Conservation (phyloP, 1,284 basidiomycete species). For the Malassezia nana region DNA sequence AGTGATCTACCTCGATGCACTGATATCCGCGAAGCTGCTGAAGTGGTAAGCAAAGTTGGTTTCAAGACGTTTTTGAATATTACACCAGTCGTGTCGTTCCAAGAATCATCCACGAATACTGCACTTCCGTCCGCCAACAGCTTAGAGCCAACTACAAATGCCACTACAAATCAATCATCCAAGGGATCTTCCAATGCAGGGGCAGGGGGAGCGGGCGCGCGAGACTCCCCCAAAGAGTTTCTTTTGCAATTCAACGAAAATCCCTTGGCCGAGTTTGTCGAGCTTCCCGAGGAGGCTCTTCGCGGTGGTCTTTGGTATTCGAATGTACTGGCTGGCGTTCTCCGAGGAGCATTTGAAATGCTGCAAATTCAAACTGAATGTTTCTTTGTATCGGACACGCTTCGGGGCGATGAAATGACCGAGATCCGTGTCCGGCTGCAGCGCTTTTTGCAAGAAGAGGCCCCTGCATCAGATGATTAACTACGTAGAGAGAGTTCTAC, state of each 20-base stretch:
- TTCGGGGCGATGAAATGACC: slow-evolving; percentile 86
- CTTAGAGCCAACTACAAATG: background rate
- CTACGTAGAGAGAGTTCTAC: slow-evolving; percentile 12
- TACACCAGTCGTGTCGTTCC: slow-evolving; percentile 68
- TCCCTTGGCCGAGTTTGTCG: slow-evolving; percentile 91
- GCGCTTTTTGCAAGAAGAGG: slow-evolving; percentile 86
- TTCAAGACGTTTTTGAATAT: slow-evolving; percentile 97
- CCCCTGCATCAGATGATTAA: slow-evolving; percentile 49
- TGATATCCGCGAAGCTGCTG: slow-evolving; percentile 77
- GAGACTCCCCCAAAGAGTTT: slow-evolving; percentile 54
- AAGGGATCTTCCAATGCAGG: background rate
- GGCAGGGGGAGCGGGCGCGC: background rate
- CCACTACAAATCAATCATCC: background rate
- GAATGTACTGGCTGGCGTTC: slow-evolving; percentile 86
- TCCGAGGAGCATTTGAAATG: slow-evolving; percentile 92
- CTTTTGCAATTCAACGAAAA: slow-evolving; percentile 86
- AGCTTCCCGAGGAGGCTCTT: slow-evolving; percentile 76
- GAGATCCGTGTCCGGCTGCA: slow-evolving; percentile 83
- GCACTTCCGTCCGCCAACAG: too few relatives aligned
- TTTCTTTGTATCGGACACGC: slow-evolving; percentile 75
- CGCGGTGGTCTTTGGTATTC: slow-evolving; percentile 77
- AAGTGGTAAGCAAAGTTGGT: slow-evolving; percentile 56
- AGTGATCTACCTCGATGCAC: slow-evolving; percentile 60
- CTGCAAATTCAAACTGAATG: slow-evolving; percentile 94
- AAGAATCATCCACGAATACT: background rate